These are phyloP conservation scores for Saccharum spontaneum DNA, from an alignment of 176 grass and related monocot species.

Conservation along the genomic window DNA sequence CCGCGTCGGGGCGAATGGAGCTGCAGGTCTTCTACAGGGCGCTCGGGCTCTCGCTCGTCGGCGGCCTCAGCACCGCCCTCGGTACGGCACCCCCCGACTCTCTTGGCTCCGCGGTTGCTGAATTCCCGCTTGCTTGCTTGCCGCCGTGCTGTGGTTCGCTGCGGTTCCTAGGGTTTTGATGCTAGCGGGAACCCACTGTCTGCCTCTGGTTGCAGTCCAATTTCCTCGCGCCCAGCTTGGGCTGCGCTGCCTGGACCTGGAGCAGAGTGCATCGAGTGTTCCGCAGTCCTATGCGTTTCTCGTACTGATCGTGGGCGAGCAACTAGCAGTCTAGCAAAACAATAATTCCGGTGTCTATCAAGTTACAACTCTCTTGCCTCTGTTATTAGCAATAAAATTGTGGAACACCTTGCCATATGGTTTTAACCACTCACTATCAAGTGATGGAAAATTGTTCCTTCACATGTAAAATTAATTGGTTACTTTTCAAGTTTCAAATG, in stretches of 20 bases:
- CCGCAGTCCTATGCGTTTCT: no score
- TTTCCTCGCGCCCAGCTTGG: background rate
- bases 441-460: background rate
- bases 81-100: slow-evolving; percentile 39
- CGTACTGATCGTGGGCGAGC: no score
- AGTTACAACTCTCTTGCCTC: background rate
- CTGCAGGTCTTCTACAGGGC: slow-evolving; percentile 62
- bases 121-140: background rate
- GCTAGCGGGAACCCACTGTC: background rate
- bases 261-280: no score
- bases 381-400: background rate
- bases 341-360: background rate
- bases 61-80: slow-evolving; percentile 88
- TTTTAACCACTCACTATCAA: background rate
- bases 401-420: background rate
- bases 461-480: no score
- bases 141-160: background rate
- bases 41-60: slow-evolving; percentile 76
- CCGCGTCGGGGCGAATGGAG: slow-evolving; percentile 38
- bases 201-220: background rate
- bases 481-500: background rate
- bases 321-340: background rate
- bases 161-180: background rate
- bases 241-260: background rate
- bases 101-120: background rate